phyloP scores from a whole-genome alignment of 2,329 filamentous ascomycete genomes.

The Mariannaea elegans region DNA sequence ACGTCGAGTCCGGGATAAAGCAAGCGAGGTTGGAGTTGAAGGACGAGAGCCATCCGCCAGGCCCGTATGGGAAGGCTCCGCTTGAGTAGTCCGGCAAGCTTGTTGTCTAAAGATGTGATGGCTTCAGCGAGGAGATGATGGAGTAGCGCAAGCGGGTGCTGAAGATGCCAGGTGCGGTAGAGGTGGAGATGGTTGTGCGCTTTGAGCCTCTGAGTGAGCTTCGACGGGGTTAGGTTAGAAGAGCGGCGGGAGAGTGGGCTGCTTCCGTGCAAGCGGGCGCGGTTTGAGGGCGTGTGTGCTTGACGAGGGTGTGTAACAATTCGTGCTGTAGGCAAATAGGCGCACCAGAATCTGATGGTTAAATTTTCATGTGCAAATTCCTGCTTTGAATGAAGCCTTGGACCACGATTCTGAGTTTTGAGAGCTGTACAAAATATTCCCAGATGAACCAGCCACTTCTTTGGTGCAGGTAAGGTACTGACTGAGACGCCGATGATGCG shows the following conservation, averaged over 20 bases:
- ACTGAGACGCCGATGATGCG: constrained; percentile 5
- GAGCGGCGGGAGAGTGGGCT: background rate
- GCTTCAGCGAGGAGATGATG: constrained; percentile 36
- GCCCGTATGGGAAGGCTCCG: constrained; percentile 33
- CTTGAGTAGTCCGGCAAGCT: constrained; percentile 25
- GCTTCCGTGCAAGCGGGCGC: constrained; percentile 27
- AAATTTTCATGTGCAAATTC: too few relatives aligned
- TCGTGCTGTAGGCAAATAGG: too few relatives aligned
- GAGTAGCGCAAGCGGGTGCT: constrained; percentile 32
- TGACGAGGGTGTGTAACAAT: background rate
- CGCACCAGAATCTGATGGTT: too few relatives aligned
- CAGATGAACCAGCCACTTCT: background rate
- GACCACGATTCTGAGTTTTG: constrained; percentile 7
- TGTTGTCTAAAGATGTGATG: constrained; percentile 31
- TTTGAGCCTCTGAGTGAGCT: constrained; percentile 34
- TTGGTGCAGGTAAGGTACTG: background rate
- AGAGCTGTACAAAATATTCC: background rate
- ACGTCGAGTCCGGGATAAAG: constrained; percentile 12
- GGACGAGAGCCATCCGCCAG: constrained; percentile 34
- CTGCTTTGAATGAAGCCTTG: too few relatives aligned
- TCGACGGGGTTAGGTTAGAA: constrained; percentile 10
- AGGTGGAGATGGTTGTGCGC: constrained; percentile 24
- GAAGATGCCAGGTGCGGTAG: constrained; percentile 26
- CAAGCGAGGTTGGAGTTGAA: constrained; percentile 24
- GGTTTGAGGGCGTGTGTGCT: constrained; percentile 6